Base-by-base conservation (phyloP, 2,329 filamentous ascomycete species). In the Talaromyces sp. region DNA sequence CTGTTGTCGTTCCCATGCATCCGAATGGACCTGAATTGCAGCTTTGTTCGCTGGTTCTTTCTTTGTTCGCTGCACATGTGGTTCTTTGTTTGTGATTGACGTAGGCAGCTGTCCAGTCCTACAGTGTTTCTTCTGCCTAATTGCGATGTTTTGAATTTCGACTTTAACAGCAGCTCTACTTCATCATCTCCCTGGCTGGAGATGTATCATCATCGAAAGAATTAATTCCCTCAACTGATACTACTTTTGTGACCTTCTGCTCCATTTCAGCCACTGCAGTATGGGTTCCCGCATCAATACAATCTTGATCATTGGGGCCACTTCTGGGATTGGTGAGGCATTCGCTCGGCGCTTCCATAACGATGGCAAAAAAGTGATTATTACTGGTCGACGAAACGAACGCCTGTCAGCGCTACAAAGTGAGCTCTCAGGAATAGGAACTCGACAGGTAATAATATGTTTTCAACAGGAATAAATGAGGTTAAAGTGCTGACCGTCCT, bases 241-340 rank as follows among this genome's bases (percentile, higher is more conserved):
- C 35, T 36, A 36, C 35, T n/a, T 36, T 36, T 50, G 46, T 36
- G 46, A n/a, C 5, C 31, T 48, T 22, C 1, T 2, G 21, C 31
- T 33, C 46, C 15, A 10, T 10, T 19, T 6, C 36, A 33, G 40
- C 11, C 8, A 17, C 33, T 15, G 22, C 53, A 36, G 35, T 46
- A 55, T 55, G 53, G 31, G 39, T 55, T 56, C 53, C 17, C 53
- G 31, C 21, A 51, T 61, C 17, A 55, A 58, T 35, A 59, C 56
- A 21, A 52, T 61, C 39, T 67, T 73, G 31, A 64, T 74, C 46
- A 63, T 73, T 7, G 71, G 71, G 6, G 71, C 60, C 39, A 81
- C 77, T 13, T 76, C 73, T 15, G 79, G 79, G 31, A 80, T 81
- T 51, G 79, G 66, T 28, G 65, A 66, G 46, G 63, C 60, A 19